phyloP scores from a whole-genome alignment of 192 early-diverging fungal genomes.

The Coemansia sp. region DNA sequence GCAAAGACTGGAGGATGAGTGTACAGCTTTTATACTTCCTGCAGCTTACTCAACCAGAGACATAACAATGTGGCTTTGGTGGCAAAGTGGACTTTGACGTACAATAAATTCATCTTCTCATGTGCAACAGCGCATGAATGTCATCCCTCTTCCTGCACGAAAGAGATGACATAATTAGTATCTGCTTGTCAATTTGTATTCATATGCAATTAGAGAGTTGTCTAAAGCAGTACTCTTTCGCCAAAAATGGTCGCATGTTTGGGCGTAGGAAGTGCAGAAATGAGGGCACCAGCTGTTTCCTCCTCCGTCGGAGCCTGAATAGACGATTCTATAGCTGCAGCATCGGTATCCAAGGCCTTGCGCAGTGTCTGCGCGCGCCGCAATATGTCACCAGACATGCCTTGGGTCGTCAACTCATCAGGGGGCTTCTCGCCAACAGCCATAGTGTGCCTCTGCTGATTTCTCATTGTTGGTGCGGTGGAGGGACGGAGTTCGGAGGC shows the following conservation, averaged over 20 bases:
- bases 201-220: too few relatives aligned
- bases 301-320: constrained; percentile 18
- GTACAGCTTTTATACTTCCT: background rate
- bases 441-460: constrained; percentile 32
- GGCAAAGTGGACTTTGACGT: background rate
- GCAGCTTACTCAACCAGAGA: background rate
- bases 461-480: constrained; percentile 29
- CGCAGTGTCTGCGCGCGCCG: constrained; percentile 42
- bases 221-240: constrained; percentile 37
- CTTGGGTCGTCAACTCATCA: constrained; percentile 1
- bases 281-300: constrained; percentile 23
- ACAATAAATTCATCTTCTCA: constrained; percentile 1
- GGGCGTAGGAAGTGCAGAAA: constrained; percentile 46
- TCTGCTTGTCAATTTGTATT: background rate
- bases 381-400: constrained; percentile 1
- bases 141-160: background rate
- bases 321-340: constrained; percentile 31
- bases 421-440: constrained; percentile 5
- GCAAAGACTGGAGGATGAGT: background rate
- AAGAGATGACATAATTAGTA: background rate
- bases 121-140: constrained; percentile 2
- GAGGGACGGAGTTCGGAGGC: constrained; percentile 26
- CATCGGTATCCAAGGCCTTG: constrained; percentile 42
- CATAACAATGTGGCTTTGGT: background rate
- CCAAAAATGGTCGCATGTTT: background rate